These are phyloP conservation scores for Babesia ovata DNA, from an alignment of 169 alveolate genomes.

Conservation along the genomic window DNA sequence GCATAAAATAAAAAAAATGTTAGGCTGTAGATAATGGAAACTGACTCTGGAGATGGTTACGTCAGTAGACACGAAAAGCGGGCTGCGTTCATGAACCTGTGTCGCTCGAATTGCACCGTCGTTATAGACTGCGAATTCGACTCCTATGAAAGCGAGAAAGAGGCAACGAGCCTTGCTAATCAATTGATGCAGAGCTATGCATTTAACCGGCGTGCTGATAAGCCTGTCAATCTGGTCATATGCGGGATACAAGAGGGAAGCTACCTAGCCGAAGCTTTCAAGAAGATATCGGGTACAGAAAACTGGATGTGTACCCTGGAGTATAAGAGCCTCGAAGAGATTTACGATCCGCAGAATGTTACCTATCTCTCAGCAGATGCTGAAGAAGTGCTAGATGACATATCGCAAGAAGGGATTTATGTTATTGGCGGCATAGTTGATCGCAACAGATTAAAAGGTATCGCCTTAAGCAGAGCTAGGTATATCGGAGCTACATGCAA, in stretches of 20 bases:
- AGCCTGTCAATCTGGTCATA: slow-evolving; percentile 60
- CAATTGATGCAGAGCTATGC: slow-evolving; percentile 71
- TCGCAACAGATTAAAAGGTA: slow-evolving; percentile 71
- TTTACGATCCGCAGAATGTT: slow-evolving; percentile 20
- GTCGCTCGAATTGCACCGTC: slow-evolving; percentile 28
- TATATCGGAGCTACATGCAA: slow-evolving; percentile 52
- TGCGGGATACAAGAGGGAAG: slow-evolving; percentile 64
- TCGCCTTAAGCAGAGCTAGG: slow-evolving; percentile 52
- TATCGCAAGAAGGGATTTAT: slow-evolving; percentile 42
- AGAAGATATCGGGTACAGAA: slow-evolving; percentile 58
- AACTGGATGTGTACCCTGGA: slow-evolving; percentile 58
- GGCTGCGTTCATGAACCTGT: slow-evolving; percentile 16
- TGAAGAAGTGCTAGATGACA: slow-evolving; percentile 41
- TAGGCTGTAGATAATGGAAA: not conserved
- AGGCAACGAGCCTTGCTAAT: slow-evolving; percentile 62
- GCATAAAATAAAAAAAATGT: too few relatives aligned
- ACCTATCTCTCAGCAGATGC: slow-evolving; percentile 66
- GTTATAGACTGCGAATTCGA: slow-evolving; percentile 69
- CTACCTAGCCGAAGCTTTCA: slow-evolving; percentile 39
- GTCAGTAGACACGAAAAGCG: slow-evolving; percentile 5
- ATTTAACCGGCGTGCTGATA: slow-evolving; percentile 50
- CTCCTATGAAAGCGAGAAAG: slow-evolving; percentile 64
- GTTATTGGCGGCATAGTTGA: slow-evolving; percentile 80
- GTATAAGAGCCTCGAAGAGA: slow-evolving; percentile 28
- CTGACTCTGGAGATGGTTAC: not conserved